Evolutionary conservation across 2,329 filamentous ascomycete genomes (phyloP).

Genomic region (Paracoccidioides brasiliensis): DNA sequence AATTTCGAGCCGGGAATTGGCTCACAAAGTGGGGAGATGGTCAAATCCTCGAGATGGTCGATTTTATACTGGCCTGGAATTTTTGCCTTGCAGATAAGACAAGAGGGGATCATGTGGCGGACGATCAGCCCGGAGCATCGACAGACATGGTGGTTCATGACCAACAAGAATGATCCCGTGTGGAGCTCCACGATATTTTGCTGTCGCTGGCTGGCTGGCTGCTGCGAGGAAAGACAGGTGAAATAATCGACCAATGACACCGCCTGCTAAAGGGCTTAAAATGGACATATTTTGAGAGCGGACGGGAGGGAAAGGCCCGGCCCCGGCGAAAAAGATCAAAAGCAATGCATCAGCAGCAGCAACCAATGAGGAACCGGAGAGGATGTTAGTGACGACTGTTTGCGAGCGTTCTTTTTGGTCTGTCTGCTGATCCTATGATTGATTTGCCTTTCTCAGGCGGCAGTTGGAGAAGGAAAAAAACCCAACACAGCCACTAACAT

Average conservation of each 20-base stretch:
- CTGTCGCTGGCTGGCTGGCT: conserved; percentile 2
- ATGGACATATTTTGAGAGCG: not conserved
- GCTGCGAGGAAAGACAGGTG: not conserved
- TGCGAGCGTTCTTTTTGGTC: not conserved
- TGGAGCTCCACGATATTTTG: conserved; percentile 1
- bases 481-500: conserved; percentile 1
- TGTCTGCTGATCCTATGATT: not conserved
- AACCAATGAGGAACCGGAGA: not conserved
- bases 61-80: conserved; percentile 8
- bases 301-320: conserved; percentile 6
- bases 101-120: conserved; percentile 3
- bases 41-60: not conserved
- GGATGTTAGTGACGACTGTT: not conserved
- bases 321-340: not conserved
- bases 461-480: not conserved
- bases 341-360: not conserved
- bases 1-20: conserved; percentile 5
- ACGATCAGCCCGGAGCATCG: not conserved
- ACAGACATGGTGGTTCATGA: not conserved
- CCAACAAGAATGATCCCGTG: not conserved
- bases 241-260: conserved; percentile 2
- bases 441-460: not conserved
- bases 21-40: conserved; percentile 2
- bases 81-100: conserved; percentile 3
- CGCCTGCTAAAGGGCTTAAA: not conserved